Percentiles rank a stretch among this genome's conserved stretches.
Evolutionary conservation across 75 land plant species (phyloP).

Genomic region (Sequoiadendron giganteum): DNA sequence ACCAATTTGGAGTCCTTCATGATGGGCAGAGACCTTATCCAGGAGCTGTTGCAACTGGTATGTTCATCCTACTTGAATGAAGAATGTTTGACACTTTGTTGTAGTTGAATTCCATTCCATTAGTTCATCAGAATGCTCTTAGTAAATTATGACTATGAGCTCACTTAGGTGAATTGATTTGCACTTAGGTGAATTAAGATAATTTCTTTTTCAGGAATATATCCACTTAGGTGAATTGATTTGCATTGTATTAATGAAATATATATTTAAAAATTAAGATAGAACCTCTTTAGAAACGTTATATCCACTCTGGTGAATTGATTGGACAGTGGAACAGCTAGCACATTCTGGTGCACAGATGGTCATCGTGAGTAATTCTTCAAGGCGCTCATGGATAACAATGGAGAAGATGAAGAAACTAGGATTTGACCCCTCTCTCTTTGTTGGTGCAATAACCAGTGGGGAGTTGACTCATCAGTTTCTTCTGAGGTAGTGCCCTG

Average conservation of each 20-base stretch:
- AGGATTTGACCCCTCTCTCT: slow-evolving; percentile 78
- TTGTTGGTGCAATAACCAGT: slow-evolving; percentile 80
- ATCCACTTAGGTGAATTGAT: neutral
- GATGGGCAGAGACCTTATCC: slow-evolving; percentile 86
- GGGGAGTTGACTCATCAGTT: slow-evolving; percentile 85
- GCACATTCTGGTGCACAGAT: slow-evolving; percentile 65
- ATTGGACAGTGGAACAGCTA: slow-evolving; percentile 55
- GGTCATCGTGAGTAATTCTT: slow-evolving; percentile 80
- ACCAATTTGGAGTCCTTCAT: slow-evolving; percentile 95
- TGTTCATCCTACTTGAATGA: slow-evolving; percentile 17
- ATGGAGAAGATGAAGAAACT: slow-evolving; percentile 62
- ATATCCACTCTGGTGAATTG: neutral
- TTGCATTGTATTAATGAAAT: neutral
- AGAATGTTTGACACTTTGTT: slow-evolving; percentile 3
- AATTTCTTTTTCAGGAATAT: neutral
- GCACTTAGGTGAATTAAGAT: too few species aligned
- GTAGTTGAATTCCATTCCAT: neutral
- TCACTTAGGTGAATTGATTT: too few species aligned
- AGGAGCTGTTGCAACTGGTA: slow-evolving; percentile 78
- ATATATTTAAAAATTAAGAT: neutral
- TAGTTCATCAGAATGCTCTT: neutral
- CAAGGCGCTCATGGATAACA: slow-evolving; percentile 66
- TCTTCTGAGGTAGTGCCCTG: slow-evolving; percentile 34
- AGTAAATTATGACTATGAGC: neutral
- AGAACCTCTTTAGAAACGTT: neutral